These are phyloP conservation scores for Fusarium clavum DNA, from an alignment of 2,329 filamentous ascomycete species.

Conservation along the genomic window DNA sequence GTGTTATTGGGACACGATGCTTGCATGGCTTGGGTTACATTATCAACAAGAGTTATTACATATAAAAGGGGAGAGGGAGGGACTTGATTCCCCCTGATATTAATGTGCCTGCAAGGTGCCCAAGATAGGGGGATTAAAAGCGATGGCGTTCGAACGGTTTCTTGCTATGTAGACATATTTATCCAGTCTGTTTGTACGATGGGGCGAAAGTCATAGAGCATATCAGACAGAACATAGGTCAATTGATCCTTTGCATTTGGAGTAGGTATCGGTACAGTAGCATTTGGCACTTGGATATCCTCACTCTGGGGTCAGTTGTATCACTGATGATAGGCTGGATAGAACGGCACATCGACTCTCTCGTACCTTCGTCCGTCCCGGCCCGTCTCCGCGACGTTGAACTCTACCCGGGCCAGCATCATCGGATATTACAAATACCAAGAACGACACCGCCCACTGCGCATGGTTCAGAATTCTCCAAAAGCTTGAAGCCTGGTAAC, in stretches of 20 bases:
- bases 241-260: slow-evolving; percentile 28
- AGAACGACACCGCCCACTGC: neutral
- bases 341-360: neutral
- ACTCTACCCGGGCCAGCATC: neutral
- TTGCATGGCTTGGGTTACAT: slow-evolving; percentile 1
- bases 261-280: neutral
- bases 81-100: slow-evolving; percentile 24
- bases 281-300: neutral
- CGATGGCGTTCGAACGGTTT: slow-evolving; percentile 49
- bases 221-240: slow-evolving; percentile 18
- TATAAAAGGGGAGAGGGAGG: slow-evolving; percentile 5
- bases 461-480: neutral
- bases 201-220: slow-evolving; percentile 15
- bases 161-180: slow-evolving; percentile 35
- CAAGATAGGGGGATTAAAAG: slow-evolving; percentile 40
- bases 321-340: neutral
- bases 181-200: slow-evolving; percentile 21
- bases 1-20: slow-evolving; percentile 5
- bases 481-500: neutral
- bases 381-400: slow-evolving; percentile 8
- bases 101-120: slow-evolving; percentile 29
- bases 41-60: slow-evolving; percentile 9
- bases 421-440: neutral
- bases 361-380: neutral
- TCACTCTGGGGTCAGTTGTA: slow-evolving; percentile 3